Percentiles rank a stretch among this genome's conserved stretches.
phyloP scores from a whole-genome alignment of 768 basidiomycete species.

The Botryobasidium botryosum region DNA sequence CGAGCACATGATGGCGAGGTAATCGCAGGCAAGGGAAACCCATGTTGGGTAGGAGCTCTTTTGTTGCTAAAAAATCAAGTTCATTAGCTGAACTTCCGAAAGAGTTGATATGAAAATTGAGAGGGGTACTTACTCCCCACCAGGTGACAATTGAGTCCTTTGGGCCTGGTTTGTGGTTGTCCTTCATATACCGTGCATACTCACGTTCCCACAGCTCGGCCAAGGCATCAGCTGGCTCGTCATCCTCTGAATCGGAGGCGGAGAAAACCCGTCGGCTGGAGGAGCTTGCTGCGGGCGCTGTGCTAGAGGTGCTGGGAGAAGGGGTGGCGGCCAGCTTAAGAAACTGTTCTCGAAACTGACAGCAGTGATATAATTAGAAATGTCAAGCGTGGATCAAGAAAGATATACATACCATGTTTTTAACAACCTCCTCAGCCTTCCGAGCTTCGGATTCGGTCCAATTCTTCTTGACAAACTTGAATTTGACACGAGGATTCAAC shows the following conservation, averaged over 20 bases:
- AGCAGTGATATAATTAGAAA: background rate
- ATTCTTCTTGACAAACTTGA: too few relatives aligned
- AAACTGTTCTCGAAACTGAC: background rate
- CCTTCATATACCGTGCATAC: background rate
- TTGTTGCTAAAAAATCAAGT: slow-evolving; percentile 15
- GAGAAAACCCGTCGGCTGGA: background rate
- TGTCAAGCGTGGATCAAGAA: background rate
- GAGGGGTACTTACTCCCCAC: slow-evolving; percentile 22
- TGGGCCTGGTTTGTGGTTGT: background rate
- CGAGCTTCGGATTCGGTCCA: too few relatives aligned
- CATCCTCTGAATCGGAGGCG: background rate
- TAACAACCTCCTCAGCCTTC: too few relatives aligned
- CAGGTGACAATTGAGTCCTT: slow-evolving; percentile 17
- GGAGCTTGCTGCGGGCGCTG: background rate
- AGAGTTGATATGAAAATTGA: background rate
- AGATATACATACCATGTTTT: too few relatives aligned
- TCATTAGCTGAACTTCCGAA: background rate
- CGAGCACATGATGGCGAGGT: slow-evolving; percentile 24
- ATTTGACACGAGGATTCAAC: too few relatives aligned
- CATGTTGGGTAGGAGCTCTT: slow-evolving; percentile 19
- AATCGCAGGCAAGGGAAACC: slow-evolving; percentile 24
- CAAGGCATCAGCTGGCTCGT: background rate
- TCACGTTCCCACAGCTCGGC: background rate
- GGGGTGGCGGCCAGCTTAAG: background rate
- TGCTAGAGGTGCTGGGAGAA: background rate